Conservation (phyloP, 2,329 filamentous ascomycete genomes). For the Colletotrichum salicis region DNA sequence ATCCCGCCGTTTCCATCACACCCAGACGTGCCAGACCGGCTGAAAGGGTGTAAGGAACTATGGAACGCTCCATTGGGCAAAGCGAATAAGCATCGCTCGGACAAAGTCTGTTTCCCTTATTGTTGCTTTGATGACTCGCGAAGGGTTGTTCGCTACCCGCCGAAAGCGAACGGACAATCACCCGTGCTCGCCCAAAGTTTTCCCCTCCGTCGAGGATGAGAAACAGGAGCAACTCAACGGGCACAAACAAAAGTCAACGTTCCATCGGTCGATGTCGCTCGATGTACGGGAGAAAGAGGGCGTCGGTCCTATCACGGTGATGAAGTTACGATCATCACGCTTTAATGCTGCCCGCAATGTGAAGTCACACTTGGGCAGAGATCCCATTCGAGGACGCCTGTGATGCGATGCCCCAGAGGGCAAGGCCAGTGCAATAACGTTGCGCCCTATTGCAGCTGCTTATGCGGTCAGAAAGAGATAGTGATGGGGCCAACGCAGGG, state of each 20-base stretch:
- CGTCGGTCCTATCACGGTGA: constrained; percentile 22
- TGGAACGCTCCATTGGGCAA: constrained; percentile 10
- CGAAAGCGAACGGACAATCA: constrained; percentile 10
- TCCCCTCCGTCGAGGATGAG: not conserved
- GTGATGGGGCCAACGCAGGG: constrained; percentile 26
- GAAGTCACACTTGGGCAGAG: constrained; percentile 30
- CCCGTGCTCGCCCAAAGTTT: constrained; percentile 8
- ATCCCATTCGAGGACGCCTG: constrained; percentile 30
- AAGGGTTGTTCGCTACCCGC: not conserved
- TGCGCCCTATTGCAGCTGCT: constrained; percentile 30
- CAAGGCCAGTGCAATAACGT: constrained; percentile 16
- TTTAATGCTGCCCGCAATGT: constrained; percentile 28
- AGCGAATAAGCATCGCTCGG: constrained; percentile 17
- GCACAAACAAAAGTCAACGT: constrained; percentile 18
- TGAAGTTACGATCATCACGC: constrained; percentile 26
- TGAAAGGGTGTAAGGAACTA: not conserved
- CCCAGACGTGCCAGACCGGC: not conserved
- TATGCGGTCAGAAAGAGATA: constrained; percentile 24
- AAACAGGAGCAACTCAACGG: constrained; percentile 14
- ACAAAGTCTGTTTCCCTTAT: constrained; percentile 15
- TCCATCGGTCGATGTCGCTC: constrained; percentile 6
- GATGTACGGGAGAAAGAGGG: not conserved
- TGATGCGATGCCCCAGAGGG: constrained; percentile 10
- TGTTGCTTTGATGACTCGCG: constrained; percentile 25
- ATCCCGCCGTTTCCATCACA: constrained; percentile 6